Percentiles rank a stretch among this genome's conserved stretches.
Conservation (phyloP, 2,329 filamentous ascomycete species). For the Cladobotryum protrusum region DNA sequence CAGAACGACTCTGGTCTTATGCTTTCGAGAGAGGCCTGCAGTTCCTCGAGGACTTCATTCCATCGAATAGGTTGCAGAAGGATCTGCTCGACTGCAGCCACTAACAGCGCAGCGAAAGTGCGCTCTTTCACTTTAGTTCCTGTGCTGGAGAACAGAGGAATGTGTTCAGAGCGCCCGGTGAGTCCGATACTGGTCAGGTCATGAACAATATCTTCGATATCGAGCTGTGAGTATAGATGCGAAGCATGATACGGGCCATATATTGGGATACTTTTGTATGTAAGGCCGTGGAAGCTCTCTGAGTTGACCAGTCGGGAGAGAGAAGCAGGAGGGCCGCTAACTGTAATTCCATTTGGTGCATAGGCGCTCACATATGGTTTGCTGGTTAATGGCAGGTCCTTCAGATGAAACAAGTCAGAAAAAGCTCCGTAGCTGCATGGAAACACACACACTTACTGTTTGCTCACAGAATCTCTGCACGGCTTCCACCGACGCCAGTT, state of each 20-base stretch:
- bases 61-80: conserved; percentile 7
- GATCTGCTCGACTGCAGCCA: conserved; percentile 2
- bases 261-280: conserved; percentile 5
- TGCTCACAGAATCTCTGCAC: neutral
- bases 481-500: neutral
- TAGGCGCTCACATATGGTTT: conserved; percentile 9
- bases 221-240: conserved; percentile 3
- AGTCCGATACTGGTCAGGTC: neutral
- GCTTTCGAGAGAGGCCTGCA: neutral
- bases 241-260: conserved; percentile 9
- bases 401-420: neutral
- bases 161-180: neutral
- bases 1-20: neutral
- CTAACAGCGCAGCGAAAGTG: conserved; percentile 4
- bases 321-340: conserved; percentile 6
- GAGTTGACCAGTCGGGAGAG: conserved; percentile 6
- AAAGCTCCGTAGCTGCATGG: neutral
- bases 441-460: neutral
- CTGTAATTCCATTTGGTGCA: conserved; percentile 6
- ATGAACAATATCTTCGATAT: neutral
- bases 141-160: neutral
- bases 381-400: conserved; percentile 5
- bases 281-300: conserved; percentile 4
- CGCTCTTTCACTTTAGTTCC: neutral
- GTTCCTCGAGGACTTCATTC: neutral